A percentile compares a stretch with the other conserved stretches of the same genome.
phyloP scores from a whole-genome alignment of 768 basidiomycete species.

The Astraeus odoratus region DNA sequence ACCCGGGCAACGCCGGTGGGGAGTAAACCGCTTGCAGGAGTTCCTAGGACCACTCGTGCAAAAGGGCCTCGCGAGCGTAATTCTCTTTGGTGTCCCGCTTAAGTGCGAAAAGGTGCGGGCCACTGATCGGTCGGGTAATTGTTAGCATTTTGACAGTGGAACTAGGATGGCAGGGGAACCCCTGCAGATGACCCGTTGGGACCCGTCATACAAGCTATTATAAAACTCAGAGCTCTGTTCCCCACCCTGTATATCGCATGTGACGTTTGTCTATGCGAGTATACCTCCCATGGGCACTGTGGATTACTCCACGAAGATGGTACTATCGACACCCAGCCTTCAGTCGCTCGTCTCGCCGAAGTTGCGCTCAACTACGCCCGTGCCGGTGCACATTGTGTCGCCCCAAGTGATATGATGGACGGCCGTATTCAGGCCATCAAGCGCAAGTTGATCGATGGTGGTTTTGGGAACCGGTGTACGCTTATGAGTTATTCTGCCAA shows the following conservation, averaged over 20 bases:
- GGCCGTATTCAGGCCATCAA: conserved; percentile 91
- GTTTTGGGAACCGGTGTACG: conserved; percentile 80
- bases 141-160: background rate
- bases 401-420: conserved; percentile 99
- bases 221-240: conserved; percentile 66
- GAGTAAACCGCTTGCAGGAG: conserved; percentile 82
- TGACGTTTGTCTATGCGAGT: conserved; percentile 99
- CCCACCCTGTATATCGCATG: conserved; percentile 84
- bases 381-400: conserved; percentile 97
- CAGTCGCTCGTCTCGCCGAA: conserved; percentile 82
- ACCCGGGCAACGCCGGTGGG: conserved; percentile 91
- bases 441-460: conserved; percentile 70
- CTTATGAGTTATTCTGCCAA: conserved; percentile 98
- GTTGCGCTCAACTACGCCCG: conserved; percentile 89
- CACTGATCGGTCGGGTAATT: no score
- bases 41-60: conserved; percentile 84
- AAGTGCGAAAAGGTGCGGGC: conserved; percentile 62
- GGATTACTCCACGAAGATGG: conserved; percentile 71
- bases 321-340: conserved; percentile 69
- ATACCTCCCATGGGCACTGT: conserved; percentile 97
- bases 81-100: conserved; percentile 89
- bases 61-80: conserved; percentile 88
- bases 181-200: conserved; percentile 87
- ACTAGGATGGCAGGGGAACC: conserved; percentile 72
- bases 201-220: conserved; percentile 92